Base-by-base conservation (phyloP, 2,329 filamentous ascomycete genomes). In the Pyrenophora graminea region DNA sequence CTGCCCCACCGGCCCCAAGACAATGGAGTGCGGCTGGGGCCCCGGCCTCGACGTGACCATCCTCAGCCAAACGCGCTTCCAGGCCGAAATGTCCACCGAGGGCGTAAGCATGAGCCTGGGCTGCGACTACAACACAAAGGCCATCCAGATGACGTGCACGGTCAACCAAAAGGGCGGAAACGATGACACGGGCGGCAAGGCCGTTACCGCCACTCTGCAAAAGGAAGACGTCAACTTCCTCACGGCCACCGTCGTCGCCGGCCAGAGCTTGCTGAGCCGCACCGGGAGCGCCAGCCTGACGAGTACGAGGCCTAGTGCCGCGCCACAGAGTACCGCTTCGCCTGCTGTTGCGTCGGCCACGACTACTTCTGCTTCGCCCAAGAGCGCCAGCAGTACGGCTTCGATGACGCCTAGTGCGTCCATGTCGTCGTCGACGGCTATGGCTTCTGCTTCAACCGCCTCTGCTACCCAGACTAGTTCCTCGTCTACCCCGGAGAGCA, bases 11-110 rank as follows among this genome's bases (percentile, higher is more conserved):
- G 53, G 46, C 15, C 47, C 43, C 21, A 59, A 61, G 32, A 17
- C 43, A 18, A 46, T 43, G 9, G 63, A 69, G 12, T 71, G 68
- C 39, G 65, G 66, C 38, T 67, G 56, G 48, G 65, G 64, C 30
- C 45, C 53, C 2, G 65, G 65, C 19, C 41, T 56, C 23, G 53
- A 53, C 46, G 41, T 49, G 48, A 61, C 52, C 13, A 52, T 67
- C 55, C 48, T 66, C 30, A 57, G 52, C 7, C 48, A 45, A n/a
- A 64, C 63, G 21, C 48, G 51, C 19, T 68, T 63, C 52, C 37
- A 62, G 25, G 65, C 59, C 12, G 41, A 54, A 33, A 59, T 68
- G 57, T 48, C 47, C 0, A 53, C 38, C 9, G 48, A 48, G 10
- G 33, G 25, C 13, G 53, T 63, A 30, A 60, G 56, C 40, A 61